phyloP scores from a whole-genome alignment of 768 basidiomycete genomes.

The Rhodotorula kratochvilovae region DNA sequence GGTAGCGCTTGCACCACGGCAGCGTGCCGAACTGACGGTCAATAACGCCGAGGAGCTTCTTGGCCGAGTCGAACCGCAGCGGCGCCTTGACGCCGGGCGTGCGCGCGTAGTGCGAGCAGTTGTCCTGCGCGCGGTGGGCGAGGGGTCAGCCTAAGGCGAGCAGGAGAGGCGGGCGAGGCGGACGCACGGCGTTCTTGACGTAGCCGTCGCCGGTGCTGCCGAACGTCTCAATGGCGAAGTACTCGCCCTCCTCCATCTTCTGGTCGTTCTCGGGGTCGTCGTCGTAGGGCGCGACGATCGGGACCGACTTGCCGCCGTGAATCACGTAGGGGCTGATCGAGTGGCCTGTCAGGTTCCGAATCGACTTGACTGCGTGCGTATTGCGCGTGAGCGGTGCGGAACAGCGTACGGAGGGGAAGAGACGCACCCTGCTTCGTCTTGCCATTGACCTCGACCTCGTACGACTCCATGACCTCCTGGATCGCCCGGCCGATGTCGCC shows the following conservation, averaged over 20 bases:
- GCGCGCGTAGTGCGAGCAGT: conserved; percentile 87
- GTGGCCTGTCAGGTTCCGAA: conserved; percentile 90
- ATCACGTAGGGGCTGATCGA: conserved; percentile 85
- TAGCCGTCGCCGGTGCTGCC: conserved; percentile 90
- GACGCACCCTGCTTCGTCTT: conserved; percentile 51
- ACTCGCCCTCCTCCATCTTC: conserved; percentile 99
- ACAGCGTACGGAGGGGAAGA: not conserved
- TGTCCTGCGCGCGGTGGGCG: conserved; percentile 55
- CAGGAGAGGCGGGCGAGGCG: not conserved
- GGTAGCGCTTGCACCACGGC: conserved; percentile 90
- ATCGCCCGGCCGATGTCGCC: conserved; percentile 87
- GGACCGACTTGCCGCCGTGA: conserved; percentile 82
- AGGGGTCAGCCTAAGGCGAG: not conserved
- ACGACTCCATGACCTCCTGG: conserved; percentile 98
- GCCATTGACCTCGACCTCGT: conserved; percentile 88
- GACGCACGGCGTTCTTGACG: conserved; percentile 70
- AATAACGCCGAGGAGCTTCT: conserved; percentile 77
- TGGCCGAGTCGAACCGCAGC: conserved; percentile 73
- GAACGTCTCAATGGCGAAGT: conserved; percentile 98
- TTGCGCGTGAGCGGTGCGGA: not conserved
- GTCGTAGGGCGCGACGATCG: conserved; percentile 69
- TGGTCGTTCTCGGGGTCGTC: conserved; percentile 62
- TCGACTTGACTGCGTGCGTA: conserved; percentile 69
- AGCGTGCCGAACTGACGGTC: conserved; percentile 89
- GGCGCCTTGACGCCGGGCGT: conserved; percentile 66